Conservation (phyloP, 1,284 basidiomycete genomes). For the Moesziomyces sp. region DNA sequence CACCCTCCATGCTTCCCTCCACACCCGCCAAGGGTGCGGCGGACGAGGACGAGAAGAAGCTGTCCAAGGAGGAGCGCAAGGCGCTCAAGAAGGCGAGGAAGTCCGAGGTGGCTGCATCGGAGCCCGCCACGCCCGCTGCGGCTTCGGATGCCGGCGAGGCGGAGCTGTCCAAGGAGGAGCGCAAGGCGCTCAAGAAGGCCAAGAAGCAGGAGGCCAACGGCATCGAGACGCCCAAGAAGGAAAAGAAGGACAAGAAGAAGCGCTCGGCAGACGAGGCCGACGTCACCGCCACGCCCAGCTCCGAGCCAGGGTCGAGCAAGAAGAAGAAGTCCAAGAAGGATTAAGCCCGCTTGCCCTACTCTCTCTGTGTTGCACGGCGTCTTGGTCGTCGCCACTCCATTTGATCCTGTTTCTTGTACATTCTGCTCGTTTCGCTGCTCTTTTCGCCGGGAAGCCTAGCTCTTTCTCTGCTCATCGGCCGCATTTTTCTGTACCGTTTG, state of each 20-base stretch:
- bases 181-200: conserved; percentile 51
- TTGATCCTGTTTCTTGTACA: conserved; percentile 6
- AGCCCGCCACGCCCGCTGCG: conserved; percentile 39
- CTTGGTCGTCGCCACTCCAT: not conserved
- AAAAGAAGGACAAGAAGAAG: conserved; percentile 64
- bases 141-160: conserved; percentile 73
- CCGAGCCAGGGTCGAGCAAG: conserved; percentile 52
- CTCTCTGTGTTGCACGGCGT: too few relatives aligned
- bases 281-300: conserved; percentile 45
- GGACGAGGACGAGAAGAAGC: conserved; percentile 51
- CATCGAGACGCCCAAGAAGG: conserved; percentile 49
- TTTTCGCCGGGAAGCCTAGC: not conserved
- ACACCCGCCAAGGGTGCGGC: conserved; percentile 67
- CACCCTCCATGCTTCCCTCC: conserved; percentile 69
- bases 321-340: conserved; percentile 61
- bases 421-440: not conserved
- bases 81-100: conserved; percentile 54
- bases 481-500: not conserved
- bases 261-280: conserved; percentile 51
- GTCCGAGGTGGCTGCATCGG: conserved; percentile 31
- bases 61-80: conserved; percentile 57
- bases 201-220: conserved; percentile 51
- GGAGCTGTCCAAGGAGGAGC: conserved; percentile 57
- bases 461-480: not conserved
- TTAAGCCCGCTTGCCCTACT: conserved; percentile 1